Evolutionary conservation across 2,329 filamentous ascomycete species (phyloP).

Genomic region (Fusarium piperis): DNA sequence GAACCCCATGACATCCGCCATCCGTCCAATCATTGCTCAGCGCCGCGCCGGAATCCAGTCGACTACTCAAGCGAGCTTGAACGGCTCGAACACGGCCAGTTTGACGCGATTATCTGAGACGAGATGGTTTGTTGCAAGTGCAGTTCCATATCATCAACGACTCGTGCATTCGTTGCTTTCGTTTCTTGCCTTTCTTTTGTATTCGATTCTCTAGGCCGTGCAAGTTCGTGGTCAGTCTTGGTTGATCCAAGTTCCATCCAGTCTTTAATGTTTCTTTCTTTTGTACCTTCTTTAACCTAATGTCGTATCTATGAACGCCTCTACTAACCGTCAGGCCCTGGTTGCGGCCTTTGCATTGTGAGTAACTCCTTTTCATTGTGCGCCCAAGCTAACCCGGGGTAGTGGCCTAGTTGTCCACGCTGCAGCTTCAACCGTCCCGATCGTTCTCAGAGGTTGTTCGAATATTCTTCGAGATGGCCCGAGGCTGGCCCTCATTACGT

Average conservation of each 20-base stretch:
- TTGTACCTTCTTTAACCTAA: conserved; percentile 43
- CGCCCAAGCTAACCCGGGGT: conserved; percentile 40
- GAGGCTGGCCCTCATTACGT: conserved; percentile 71
- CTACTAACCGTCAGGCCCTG: conserved; percentile 58
- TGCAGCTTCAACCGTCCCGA: conserved; percentile 57
- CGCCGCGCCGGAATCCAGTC: conserved; percentile 20
- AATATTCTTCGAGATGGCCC: conserved; percentile 64
- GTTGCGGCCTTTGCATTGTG: conserved; percentile 66
- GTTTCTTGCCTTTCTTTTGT: conserved; percentile 24
- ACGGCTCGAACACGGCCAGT: conserved; percentile 43
- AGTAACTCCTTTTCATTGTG: conserved; percentile 36
- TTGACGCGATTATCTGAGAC: conserved; percentile 40
- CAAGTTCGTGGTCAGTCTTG: conserved; percentile 28
- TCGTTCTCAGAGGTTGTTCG: conserved; percentile 59
- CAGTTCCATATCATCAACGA: conserved; percentile 18
- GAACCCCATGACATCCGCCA: conserved; percentile 21
- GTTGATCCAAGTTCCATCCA: conserved; percentile 32
- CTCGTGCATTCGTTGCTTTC: conserved; percentile 24
- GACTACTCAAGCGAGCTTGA: conserved; percentile 32
- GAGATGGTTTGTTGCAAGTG: conserved; percentile 34
- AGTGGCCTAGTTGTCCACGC: conserved; percentile 65
- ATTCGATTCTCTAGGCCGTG: conserved; percentile 25
- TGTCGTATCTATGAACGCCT: conserved; percentile 54
- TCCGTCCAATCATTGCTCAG: conserved; percentile 36
- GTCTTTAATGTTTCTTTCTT: conserved; percentile 45